Base-by-base conservation (phyloP, 2,329 filamentous ascomycete genomes). In the Stylonectria norvegica region DNA sequence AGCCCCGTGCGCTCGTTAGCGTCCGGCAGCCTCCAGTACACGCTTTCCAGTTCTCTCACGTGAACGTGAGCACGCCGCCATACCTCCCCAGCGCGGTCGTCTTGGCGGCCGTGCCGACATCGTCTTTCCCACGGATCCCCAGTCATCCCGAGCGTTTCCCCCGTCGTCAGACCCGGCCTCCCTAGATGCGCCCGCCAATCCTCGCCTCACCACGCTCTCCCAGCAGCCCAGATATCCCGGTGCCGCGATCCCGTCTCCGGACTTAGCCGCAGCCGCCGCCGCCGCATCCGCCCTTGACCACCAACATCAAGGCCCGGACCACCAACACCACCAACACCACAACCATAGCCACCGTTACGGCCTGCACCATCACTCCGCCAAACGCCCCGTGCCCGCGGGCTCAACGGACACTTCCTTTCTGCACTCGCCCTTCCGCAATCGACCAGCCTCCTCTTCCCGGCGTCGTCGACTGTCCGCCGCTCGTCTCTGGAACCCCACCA, bases 401-500 rank as follows among this genome's bases (percentile, higher is more conserved):
- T n/a, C n/a, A n/a, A n/a, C n/a, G 15, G 16, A 20, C 36, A 27
- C 46, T 14, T 32, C 44, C 31, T 46, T 47, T n/a, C 43, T 34
- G 7, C 51, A 47, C 34, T 57, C 59, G 15, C 58, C 72, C 49
- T 75, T 77, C 52, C 71, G 69, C 47, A 71, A 56, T 47, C 67
- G 62, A 48, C 61, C 65, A 20, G 58, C 60, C 30, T 47, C 36
- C 27, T 47, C 45, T 15, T 36, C 49, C 35, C 51, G 32, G 18
- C 61, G 51, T 20, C 66, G 62, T 37, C 68, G 65, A 20, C 63
- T 69, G 20, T 66, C 69, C 4, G 66, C 73, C 16, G 70, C 71
- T 32, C 73, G 75, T 23, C 73, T 80, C 49, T 80, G 77, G 77
- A 80, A 80, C 53, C 77, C 77, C 17, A 74, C 74, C 43, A 80